Base-by-base conservation (phyloP, 768 basidiomycete genomes). In the Pholiota microspora region DNA sequence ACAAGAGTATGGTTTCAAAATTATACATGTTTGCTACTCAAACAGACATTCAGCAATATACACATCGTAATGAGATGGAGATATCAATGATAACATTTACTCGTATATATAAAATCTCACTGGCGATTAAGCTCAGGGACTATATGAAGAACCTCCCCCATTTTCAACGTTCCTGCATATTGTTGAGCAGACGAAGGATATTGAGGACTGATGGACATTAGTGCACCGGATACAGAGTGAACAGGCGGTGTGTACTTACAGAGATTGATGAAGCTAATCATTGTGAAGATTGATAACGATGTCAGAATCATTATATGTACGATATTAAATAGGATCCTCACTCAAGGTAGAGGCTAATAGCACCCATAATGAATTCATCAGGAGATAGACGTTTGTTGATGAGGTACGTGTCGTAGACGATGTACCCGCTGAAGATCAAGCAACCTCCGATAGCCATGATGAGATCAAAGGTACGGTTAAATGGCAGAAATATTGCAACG, bases 331-430 rank as follows among this genome's bases (percentile, higher is more conserved):
- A n/a, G 44, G 31, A 56, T 8, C 85, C 85, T 61, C 72, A 89
- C 84, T 98, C 96, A 53, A 98, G 85, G 73, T 98, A 98, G n/a
- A 98, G 82, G 60, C 85, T 88, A 65, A 98, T 88, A 15, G 92
- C 80, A 31, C 87, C 96, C 75, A 97, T 75, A 61, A 97, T 94
- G 69, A 82, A 94, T 69, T 99, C 97, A 60, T 99, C 97, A 3
- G 94, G 92, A 1, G 89, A 92, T 16, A 97, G 74, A 55, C 85
- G 84, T 63, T 85, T 86, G 73, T 91, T 93, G 77, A 98, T 95
- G 59, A 84, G 68, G 69, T 89, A 94, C 2, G 96, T 98, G 69
- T 95, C 93, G 65, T 88, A 94, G 61, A 94, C 84, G 61, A 96
- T 78, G 66, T 94, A 97, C 25, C 90, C 94, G 50, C 88, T 89